Conservation (phyloP, 345 rosid species). For the Pistacia vera region DNA sequence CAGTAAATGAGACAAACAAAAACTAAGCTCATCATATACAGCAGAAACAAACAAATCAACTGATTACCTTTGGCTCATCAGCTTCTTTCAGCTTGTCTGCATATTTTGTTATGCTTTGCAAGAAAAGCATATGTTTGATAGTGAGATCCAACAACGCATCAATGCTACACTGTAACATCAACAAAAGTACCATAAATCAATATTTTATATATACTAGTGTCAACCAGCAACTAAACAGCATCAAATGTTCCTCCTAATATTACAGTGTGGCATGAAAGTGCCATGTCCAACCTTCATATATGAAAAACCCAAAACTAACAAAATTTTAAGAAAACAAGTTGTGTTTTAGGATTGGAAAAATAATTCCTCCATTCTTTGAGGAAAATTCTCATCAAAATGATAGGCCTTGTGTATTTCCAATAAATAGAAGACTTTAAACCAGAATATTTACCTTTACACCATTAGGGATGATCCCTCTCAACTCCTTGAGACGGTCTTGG, state of each 20-base stretch:
- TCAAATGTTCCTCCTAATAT: background rate
- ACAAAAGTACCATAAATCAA: conserved; percentile 15
- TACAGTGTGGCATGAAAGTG: no score
- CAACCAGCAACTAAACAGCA: background rate
- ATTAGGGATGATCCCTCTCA: conserved; percentile 83
- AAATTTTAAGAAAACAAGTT: no score
- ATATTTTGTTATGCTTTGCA: conserved; percentile 79
- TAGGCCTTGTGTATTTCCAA: conserved; percentile 3
- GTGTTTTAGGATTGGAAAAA: no score
- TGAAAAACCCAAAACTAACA: no score
- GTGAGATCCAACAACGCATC: conserved; percentile 83
- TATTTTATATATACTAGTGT: background rate
- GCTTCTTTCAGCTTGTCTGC: conserved; percentile 78
- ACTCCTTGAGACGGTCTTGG: conserved; percentile 89
- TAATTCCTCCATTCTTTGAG: background rate
- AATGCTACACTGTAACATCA: conserved; percentile 74
- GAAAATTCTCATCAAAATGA: background rate
- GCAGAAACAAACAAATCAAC: conserved; percentile 11
- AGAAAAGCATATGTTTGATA: conserved; percentile 82
- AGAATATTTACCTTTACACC: conserved; percentile 69
- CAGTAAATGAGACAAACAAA: conserved; percentile 14
- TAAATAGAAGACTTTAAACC: conserved; percentile 1
- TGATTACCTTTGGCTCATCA: conserved; percentile 64
- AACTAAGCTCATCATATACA: conserved; percentile 8
- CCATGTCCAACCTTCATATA: no score